Base-by-base conservation (phyloP, 805 yeast species). In the Saturnispora saitoi region DNA sequence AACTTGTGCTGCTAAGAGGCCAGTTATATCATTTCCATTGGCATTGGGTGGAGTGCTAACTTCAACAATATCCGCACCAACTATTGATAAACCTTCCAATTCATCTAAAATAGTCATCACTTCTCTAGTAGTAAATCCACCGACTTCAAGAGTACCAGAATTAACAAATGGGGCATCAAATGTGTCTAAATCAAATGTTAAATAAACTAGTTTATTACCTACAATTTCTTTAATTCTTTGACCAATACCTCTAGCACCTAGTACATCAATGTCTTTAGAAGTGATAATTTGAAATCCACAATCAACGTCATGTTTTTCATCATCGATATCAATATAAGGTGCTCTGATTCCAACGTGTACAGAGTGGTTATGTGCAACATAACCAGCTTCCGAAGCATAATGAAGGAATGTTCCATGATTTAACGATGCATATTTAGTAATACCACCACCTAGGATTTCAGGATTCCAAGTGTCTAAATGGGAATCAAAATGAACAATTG, bases 1-100 rank as follows among this genome's bases (percentile, higher is more conserved):
- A 43, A 79, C 78, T 51, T 80, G 82, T 3, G 84, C 80, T 3
- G 83, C 88, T 3, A 82, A 80, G 51, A 80, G 64, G 14, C 81
- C 75, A 4, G 88, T 81, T 49, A 75, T 70, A 53, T 76, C 86
- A 14, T 80, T 75, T 48, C 74, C 75, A 31, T 76, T 73, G 54
- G 81, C 84, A 53, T 67, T 81, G 1, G 85, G 80, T 3, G 87
- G 86, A 34, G 80, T 66, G 24, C 57, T 59, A 4, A 81, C 86
- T 62, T 85, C 91, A 3, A 85, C 91, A 29, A 84, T 72, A 57
- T 84, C 93, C 12, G 83, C 87, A 20, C 91, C 91, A 4, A 84
- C 80, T 38, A 84, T 51, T 50, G 80, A 72, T 49, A 83, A 63
- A 1, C 78, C 79, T 42, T 77, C 80, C 15, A 85, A 64, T 1